A percentile compares a stretch with the other conserved stretches of the same genome.
Evolutionary conservation across 1,284 basidiomycete species (phyloP).

Genomic region (Butyriboletus appendiculatus): DNA sequence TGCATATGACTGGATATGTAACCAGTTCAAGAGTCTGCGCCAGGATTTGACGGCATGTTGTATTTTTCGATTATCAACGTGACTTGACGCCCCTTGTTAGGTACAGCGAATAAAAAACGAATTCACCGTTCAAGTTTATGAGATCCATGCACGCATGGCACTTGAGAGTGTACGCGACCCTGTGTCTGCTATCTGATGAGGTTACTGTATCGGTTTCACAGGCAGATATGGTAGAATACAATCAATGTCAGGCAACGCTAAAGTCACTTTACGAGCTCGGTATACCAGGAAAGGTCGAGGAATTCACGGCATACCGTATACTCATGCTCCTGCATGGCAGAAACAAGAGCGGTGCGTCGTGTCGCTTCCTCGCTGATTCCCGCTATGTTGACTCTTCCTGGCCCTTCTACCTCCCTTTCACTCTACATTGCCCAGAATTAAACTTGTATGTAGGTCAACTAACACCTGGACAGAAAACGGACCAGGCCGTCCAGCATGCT

Average conservation of each 20-base stretch:
- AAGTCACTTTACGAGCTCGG: constrained; percentile 92
- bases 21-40: constrained; percentile 96
- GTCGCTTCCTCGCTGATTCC: background rate
- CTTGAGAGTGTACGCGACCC: constrained; percentile 76
- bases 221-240: constrained; percentile 99
- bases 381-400: constrained; percentile 11
- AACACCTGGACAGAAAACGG: constrained; percentile 84
- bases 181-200: constrained; percentile 8
- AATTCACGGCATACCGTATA: constrained; percentile 98
- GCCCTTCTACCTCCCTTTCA: background rate
- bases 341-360: constrained; percentile 83
- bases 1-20: constrained; percentile 94
- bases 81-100: constrained; percentile 44
- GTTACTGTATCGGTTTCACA: constrained; percentile 37
- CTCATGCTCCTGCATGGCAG: constrained; percentile 94
- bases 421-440: constrained; percentile 61
- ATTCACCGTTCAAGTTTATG: constrained; percentile 97
- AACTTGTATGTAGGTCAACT: constrained; percentile 96
- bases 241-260: constrained; percentile 94
- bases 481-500: constrained; percentile 84
- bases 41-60: constrained; percentile 93
- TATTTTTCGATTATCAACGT: constrained; percentile 14
- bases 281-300: constrained; percentile 87
- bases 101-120: constrained; percentile 99
- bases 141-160: constrained; percentile 97